These are phyloP conservation scores for Epichloe aotearoae DNA, from an alignment of 2,329 filamentous ascomycete genomes.

Conservation along the genomic window DNA sequence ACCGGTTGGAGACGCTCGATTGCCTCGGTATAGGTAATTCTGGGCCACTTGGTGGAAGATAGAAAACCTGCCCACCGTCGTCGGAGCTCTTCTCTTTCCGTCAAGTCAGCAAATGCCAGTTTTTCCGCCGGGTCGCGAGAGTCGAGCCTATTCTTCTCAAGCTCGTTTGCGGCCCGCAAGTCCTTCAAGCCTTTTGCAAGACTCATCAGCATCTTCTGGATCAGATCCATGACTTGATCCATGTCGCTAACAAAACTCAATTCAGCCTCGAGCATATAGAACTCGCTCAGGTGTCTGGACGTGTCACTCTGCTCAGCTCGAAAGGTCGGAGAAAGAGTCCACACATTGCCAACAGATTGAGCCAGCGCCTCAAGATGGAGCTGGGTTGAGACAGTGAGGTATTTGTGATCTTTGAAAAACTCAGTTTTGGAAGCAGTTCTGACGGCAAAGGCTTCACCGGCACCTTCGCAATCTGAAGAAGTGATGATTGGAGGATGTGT, in stretches of 20 bases:
- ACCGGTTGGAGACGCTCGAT: slow-evolving; percentile 54
- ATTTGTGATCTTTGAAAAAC: slow-evolving; percentile 83
- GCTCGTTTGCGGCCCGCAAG: slow-evolving; percentile 31
- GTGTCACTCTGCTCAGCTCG: slow-evolving; percentile 90
- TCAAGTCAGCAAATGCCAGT: slow-evolving; percentile 29
- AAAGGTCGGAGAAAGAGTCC: slow-evolving; percentile 89
- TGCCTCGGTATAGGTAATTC: slow-evolving; percentile 71
- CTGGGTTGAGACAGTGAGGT: slow-evolving; percentile 89
- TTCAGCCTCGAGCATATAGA: slow-evolving; percentile 97
- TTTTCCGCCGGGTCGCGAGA: slow-evolving; percentile 26
- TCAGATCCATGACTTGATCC: slow-evolving; percentile 59
- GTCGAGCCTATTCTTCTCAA: slow-evolving; percentile 23
- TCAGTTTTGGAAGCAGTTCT: slow-evolving; percentile 26
- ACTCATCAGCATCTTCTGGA: slow-evolving; percentile 62
- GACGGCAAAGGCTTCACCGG: slow-evolving; percentile 82
- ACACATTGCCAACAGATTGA: slow-evolving; percentile 79
- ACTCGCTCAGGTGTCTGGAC: slow-evolving; percentile 85
- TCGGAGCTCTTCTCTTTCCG: slow-evolving; percentile 35
- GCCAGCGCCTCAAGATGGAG: slow-evolving; percentile 87
- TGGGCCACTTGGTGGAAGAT: slow-evolving; percentile 48
- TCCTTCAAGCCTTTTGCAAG: slow-evolving; percentile 26
- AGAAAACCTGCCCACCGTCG: slow-evolving; percentile 61
- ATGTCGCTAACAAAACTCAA: slow-evolving; percentile 64
- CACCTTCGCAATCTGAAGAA: slow-evolving; percentile 93
- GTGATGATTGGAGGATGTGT: slow-evolving; percentile 90